These are phyloP conservation scores for Calamus simplicifolius DNA, from an alignment of 176 grass and related monocot species.

Conservation along the genomic window DNA sequence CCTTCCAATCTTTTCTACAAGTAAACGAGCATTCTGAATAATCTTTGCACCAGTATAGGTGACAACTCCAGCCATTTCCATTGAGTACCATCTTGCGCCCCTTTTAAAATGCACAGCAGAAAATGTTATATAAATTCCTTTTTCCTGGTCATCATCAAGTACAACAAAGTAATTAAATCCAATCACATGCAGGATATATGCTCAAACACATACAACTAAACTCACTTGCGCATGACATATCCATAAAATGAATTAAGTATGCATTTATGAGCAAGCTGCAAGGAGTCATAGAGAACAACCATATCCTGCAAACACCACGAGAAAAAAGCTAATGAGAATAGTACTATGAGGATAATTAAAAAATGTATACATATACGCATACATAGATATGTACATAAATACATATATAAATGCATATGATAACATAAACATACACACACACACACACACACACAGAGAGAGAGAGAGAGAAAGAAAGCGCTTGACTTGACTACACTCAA, in stretches of 20 bases:
- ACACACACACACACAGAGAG: no score
- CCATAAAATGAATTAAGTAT: conserved; percentile 99
- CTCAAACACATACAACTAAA: conserved; percentile 13
- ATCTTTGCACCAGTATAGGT: conserved; percentile 99
- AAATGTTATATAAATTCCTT: not conserved
- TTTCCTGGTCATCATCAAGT: no score
- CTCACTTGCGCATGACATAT: conserved; percentile 99
- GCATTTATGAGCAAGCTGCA: conserved; percentile 97
- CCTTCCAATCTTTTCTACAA: conserved; percentile 95
- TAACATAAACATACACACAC: no score
- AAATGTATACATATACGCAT: no score
- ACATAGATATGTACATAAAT: no score
- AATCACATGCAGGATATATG: not conserved
- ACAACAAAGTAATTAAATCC: no score
- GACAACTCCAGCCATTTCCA: conserved; percentile 99
- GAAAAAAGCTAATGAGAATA: conserved; percentile 16
- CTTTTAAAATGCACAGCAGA: conserved; percentile 37
- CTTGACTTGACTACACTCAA: no score
- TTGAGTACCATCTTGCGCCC: conserved; percentile 99
- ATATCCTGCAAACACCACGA: conserved; percentile 65
- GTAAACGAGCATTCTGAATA: conserved; percentile 88
- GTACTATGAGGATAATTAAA: conserved; percentile 19
- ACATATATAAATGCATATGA: no score
- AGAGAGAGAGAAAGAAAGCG: no score
- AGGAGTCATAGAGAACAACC: conserved; percentile 96